A percentile compares a stretch with the other conserved stretches of the same genome.
phyloP scores from a whole-genome alignment of 2,329 filamentous ascomycete species.

The Chaetoscypha palmicola region DNA sequence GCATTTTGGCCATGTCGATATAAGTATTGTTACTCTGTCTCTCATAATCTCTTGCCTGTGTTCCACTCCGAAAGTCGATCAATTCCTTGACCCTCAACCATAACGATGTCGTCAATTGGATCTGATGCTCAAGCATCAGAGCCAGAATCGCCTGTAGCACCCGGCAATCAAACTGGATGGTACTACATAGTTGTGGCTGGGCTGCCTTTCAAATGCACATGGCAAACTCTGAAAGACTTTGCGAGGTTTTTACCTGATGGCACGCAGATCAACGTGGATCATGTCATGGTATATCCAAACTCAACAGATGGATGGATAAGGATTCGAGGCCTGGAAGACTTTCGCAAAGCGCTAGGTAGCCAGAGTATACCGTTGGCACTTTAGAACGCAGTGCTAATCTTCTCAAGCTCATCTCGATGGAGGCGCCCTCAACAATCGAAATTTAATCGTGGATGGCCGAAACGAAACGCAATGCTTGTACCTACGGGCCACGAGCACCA shows the following conservation, averaged over 20 bases:
- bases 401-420: conserved; percentile 19
- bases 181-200: conserved; percentile 18
- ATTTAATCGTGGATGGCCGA: conserved; percentile 21
- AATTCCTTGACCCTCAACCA: too few relatives aligned
- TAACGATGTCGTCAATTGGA: too few relatives aligned
- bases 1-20: too few relatives aligned
- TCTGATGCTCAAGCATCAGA: background rate
- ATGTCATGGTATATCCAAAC: conserved; percentile 19
- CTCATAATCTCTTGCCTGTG: too few relatives aligned
- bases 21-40: too few relatives aligned
- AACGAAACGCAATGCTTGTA: conserved; percentile 16
- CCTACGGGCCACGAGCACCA: background rate
- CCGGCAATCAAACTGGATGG: conserved; percentile 14
- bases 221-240: conserved; percentile 26
- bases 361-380: too few relatives aligned
- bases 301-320: conserved; percentile 22
- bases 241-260: conserved; percentile 16
- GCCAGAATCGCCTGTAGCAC: conserved; percentile 6
- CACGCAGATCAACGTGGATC: conserved; percentile 18
- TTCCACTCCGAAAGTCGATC: too few relatives aligned
- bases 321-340: conserved; percentile 16
- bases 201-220: conserved; percentile 20
- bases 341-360: conserved; percentile 19
- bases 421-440: conserved; percentile 14
- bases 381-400: background rate